Evolutionary conservation across 2,329 filamentous ascomycete species (phyloP), one percentile per base, ranked within the genome.

Genomic region (Graphilbum fragrans): DNA sequence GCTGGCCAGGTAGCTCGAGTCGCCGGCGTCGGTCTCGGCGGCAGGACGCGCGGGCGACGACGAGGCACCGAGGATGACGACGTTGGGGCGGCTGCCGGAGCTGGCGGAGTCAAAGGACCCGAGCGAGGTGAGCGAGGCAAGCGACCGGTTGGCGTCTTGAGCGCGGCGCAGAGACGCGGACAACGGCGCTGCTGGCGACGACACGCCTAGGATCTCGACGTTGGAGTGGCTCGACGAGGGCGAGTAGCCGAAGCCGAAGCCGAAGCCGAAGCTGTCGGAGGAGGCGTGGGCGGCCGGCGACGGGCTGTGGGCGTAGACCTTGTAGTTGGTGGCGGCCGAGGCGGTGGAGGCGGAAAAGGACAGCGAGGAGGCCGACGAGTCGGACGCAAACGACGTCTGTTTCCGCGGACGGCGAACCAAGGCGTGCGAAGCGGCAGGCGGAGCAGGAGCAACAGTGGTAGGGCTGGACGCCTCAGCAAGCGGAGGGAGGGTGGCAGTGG

Each of bases 301-400:
- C 19, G 67, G 66, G 49, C 66, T 70, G 43, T 65, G 64, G 31
- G 59, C 64, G 48, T 73, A 67, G 18, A 72, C 59, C 51, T 72
- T 68, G 63, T 73, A 72, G 50, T 77, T 76, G 35, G 67, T 64
- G 16, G 59, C 63, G 33, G 72, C 69, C 16, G 68, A 69, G 3
- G 62, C 47, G 4, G 68, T 71, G 11, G 69, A 69, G 6, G 68
- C 70, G 14, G 68, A 65, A 35, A 55, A 59, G 11, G 48, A 47
- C 20, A 45, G 41, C 8, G 44, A 41, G 5, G 46, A 42, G 6
- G 35, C 17, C 4, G 35, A 34, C 1, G 37, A 12, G 19, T 56
- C 55, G 6, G 64, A 64, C 37, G 50, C 51, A 41, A 64, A 66
- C 1, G 64, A 66, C 11, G 57, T 43, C 40, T 64, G 65, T 23